A percentile compares a stretch with the other conserved stretches of the same genome.
phyloP scores from a whole-genome alignment of 192 early-diverging fungal species.

The Dissophora ornata region DNA sequence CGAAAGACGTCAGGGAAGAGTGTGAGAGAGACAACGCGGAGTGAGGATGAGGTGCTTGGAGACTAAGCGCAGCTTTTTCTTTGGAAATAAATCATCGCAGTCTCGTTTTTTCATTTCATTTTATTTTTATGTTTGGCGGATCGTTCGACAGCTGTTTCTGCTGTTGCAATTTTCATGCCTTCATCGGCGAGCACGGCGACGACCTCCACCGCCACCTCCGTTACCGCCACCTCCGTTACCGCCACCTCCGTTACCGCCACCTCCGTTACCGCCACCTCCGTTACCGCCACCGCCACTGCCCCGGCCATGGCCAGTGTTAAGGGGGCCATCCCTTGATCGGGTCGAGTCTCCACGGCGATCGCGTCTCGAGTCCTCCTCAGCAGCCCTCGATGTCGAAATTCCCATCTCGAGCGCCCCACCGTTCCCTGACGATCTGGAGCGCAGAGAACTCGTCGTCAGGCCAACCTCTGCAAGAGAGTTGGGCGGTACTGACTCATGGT shows the following conservation, averaged over 20 bases:
- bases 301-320: not conserved
- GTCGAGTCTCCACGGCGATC: slow-evolving; percentile 21
- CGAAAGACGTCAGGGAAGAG: not conserved
- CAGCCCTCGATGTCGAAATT: not conserved
- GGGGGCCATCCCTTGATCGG: slow-evolving; percentile 17
- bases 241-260: not conserved
- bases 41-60: no score
- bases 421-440: slow-evolving; percentile 6
- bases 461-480: slow-evolving; percentile 1
- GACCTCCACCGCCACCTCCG: no score
- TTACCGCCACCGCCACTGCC: not conserved
- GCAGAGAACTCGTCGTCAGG: slow-evolving; percentile 19
- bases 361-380: slow-evolving; percentile 14
- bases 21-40: not conserved
- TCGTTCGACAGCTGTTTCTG: no score
- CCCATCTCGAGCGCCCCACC: not conserved
- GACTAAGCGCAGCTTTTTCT: no score
- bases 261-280: not conserved
- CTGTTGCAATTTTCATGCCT: no score
- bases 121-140: no score
- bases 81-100: no score
- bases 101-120: no score
- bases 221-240: slow-evolving; percentile 2
- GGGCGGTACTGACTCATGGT: not conserved
- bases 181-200: not conserved